Base-by-base conservation (phyloP, 768 basidiomycete species). In the Leccinum disarticulatum region DNA sequence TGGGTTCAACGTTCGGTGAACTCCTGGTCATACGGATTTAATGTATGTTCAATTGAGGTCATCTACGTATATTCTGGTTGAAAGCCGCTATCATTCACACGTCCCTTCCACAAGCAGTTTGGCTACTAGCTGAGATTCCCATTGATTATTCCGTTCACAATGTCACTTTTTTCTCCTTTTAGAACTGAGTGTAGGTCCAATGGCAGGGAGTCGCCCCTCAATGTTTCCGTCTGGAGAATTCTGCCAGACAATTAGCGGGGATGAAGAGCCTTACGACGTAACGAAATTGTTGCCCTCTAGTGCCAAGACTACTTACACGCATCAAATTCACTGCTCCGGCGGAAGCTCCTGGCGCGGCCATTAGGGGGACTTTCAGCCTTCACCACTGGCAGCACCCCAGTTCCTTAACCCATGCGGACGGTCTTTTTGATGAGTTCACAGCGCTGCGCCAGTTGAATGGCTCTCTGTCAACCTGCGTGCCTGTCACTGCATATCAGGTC, bases 251-350 rank as follows among this genome's bases (percentile, higher is more conserved):
- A 22, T 46, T 2, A 13, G 11, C n/a, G 17, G 46, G 13, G 27
- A 27, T 48, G 47, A 48, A 48, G 25, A 7, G 15, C 47, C 13
- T 25, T 48, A 22, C 22, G 22, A 22, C 33, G 5, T 35, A 14
- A 27, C 22, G 47, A 48, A 3, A 15, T 27, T 27, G n/a, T 48
- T 25, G 25, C 47, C 25, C 47, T 48, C 25, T 5, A 27, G 22
- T 15, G 47, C 25, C 19, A 27, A 25, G 47, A 25, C 25, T 48
- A 15, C 43, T 43, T 43, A 10, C n/a, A 19, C n/a, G 1, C 10
- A 22, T 47, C 15, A 22, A 28, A 61, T 17, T n/a, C 54, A 17
- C 61, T 27, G 55, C 48, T 14, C 30, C 58, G 48, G 55, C 58
- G 48, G 55, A 19, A 33, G 6, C 10, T 51, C 19, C 54, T 54